Evolutionary conservation across 75 land plant species (phyloP).

Genomic region (Cunninghamia lanceolata): DNA sequence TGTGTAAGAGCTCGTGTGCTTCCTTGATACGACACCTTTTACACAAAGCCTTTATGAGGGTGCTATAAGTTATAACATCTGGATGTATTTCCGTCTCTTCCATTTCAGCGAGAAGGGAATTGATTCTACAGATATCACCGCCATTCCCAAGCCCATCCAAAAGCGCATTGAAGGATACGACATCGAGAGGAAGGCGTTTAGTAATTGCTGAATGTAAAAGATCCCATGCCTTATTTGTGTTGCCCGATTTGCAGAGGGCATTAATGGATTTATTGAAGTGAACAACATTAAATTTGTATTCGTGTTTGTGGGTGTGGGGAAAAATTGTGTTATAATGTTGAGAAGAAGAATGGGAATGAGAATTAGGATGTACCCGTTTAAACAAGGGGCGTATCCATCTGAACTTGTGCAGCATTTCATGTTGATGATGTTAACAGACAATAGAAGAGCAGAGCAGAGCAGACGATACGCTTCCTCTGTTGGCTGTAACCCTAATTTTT

Average conservation of each 20-base stretch:
- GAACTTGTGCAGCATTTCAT: no score
- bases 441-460: no score
- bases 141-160: conserved; percentile 14
- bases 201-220: conserved; percentile 18
- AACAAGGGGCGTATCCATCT: no score
- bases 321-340: no score
- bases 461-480: no score
- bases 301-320: no score
- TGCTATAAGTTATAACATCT: conserved; percentile 17
- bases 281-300: neutral
- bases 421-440: no score
- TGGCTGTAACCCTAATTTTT: no score
- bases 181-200: conserved; percentile 20
- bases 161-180: conserved; percentile 48
- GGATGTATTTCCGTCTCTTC: conserved; percentile 2
- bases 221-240: conserved; percentile 29
- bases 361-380: no score
- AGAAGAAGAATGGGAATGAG: no score
- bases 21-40: neutral
- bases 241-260: conserved; percentile 23
- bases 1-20: conserved; percentile 8
- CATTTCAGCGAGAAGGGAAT: neutral
- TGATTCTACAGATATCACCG: neutral
- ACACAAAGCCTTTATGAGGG: conserved; percentile 18
- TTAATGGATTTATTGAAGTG: conserved; percentile 1